Percentiles rank a stretch among this genome's conserved stretches.
These are phyloP conservation scores for Oryza australiensis DNA, from an alignment of 176 grass and related monocot species.

Conservation along the genomic window DNA sequence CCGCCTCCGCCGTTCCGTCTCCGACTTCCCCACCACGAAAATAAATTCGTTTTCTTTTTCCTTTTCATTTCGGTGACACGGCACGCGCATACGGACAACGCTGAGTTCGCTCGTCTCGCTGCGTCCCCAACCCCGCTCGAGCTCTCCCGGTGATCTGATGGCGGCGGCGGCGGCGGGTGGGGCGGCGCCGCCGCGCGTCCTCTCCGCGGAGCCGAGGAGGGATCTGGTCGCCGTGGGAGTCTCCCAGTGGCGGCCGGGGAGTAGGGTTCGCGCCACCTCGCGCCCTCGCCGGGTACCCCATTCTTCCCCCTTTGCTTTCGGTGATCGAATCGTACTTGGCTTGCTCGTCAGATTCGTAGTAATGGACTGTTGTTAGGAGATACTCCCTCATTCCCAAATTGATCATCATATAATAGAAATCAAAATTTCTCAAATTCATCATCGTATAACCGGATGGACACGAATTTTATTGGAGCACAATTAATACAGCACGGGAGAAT, in stretches of 20 bases:
- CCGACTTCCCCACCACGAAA: conserved; percentile 2
- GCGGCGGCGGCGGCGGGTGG: conserved; percentile 22
- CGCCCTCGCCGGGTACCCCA: conserved; percentile 35
- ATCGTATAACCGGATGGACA: no score
- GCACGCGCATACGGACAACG: conserved; percentile 11
- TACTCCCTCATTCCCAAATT: no score
- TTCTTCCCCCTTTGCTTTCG: neutral
- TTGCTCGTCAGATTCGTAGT: neutral
- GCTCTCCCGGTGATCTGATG: conserved; percentile 62
- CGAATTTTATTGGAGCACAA: no score
- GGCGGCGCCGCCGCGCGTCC: conserved; percentile 12
- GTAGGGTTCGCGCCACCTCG: conserved; percentile 24
- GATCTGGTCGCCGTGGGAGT: neutral
- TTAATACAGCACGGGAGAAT: no score
- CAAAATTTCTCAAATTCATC: no score
- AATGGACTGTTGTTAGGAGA: neutral
- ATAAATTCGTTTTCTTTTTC: neutral
- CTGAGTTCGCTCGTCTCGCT: conserved; percentile 4
- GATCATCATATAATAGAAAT: no score
- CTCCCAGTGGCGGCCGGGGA: neutral
- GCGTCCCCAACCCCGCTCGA: conserved; percentile 5
- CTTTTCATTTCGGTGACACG: neutral
- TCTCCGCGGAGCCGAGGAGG: conserved; percentile 24
- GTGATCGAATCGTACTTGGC: neutral
- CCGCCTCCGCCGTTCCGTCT: conserved; percentile 27